Evolutionary conservation across 1,284 basidiomycete genomes (phyloP), one percentile per base, ranked within the genome.

Genomic region (Mycosarcoma mackinlayi): DNA sequence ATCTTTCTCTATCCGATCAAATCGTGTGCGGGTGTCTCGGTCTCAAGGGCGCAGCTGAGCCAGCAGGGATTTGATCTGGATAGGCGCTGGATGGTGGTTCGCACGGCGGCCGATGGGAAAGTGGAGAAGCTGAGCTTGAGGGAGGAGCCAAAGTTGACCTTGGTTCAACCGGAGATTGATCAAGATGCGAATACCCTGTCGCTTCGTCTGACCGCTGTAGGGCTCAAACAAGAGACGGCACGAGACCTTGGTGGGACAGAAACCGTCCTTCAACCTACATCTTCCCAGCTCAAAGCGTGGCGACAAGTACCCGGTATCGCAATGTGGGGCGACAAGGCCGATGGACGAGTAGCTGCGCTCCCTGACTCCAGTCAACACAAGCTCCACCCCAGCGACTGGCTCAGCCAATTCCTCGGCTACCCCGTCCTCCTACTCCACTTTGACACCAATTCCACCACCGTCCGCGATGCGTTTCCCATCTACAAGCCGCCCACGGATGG

Each of bases 1-100:
- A 61, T 78, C 28, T 59, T 52, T 39, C 48, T 78, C 45, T 77
- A 78, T 24, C 75, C 76, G 5, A 69, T 78, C 53, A 78, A 78
- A 47, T 68, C 62, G 6, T 76, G 76, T 24, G 63, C 66, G 0
- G 72, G 65, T 16, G 44, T 68, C 6, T 44, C 53, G 10, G 52
- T 78, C 3, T 1, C 44, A 6, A 23, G 34, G 1, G 55, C 60
- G 3, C 11, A 47, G 0, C 25, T 77, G 14, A 69, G 56, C 1
- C 18, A 24, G 11, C 74, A 77, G 31, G 76, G 76, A 1, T 67
- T 77, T 23, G 62, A 77, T 23, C 60, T 75, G 28, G 76, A 78
- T 41, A 57, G 75, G 19, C 49, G 69, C 25, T 78, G 76, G 76
- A 72, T 75, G 58, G 63, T 77, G 13, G 49, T 77, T 3, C n/a